phyloP scores from a whole-genome alignment of 2,329 filamentous ascomycete species.

The Sarocladiaceae sp. region DNA sequence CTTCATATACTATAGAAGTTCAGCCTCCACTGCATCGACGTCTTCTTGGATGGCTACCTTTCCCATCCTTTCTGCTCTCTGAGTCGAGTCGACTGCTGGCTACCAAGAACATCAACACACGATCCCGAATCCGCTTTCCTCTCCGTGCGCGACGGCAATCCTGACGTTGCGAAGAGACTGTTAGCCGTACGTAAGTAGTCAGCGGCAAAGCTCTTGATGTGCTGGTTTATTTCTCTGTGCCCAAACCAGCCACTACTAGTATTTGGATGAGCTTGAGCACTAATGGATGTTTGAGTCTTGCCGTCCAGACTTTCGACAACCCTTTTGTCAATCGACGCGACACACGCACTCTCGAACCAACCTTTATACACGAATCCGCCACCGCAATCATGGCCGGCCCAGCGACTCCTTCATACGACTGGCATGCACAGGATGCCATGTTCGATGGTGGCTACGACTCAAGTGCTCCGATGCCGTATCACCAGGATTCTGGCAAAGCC shows the following conservation, averaged over 20 bases:
- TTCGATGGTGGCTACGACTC: slow-evolving; percentile 7
- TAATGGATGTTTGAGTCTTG: too few species aligned
- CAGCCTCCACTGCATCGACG: not conserved
- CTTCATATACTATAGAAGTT: not conserved
- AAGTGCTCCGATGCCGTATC: not conserved
- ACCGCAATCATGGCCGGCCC: not conserved
- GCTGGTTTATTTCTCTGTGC: too few species aligned
- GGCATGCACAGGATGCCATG: not conserved
- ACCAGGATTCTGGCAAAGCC: slow-evolving; percentile 11
- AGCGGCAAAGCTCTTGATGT: too few species aligned
- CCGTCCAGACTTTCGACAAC: too few species aligned
- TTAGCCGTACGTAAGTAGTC: too few species aligned
- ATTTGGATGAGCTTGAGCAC: too few species aligned
- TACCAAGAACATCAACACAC: not conserved
- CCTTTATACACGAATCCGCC: too few species aligned
- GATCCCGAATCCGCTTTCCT: not conserved
- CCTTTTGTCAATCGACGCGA: too few species aligned
- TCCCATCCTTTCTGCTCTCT: not conserved
- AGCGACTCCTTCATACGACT: not conserved
- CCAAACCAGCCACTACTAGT: too few species aligned
- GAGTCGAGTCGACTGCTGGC: not conserved
- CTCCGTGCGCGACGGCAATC: not conserved
- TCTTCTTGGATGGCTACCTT: not conserved
- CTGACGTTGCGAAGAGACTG: too few species aligned
- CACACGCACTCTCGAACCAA: too few species aligned